Percentiles rank a stretch among this genome's conserved stretches.
Conservation (phyloP, 1,139 yeast species). For the Candida sanyaensis region DNA sequence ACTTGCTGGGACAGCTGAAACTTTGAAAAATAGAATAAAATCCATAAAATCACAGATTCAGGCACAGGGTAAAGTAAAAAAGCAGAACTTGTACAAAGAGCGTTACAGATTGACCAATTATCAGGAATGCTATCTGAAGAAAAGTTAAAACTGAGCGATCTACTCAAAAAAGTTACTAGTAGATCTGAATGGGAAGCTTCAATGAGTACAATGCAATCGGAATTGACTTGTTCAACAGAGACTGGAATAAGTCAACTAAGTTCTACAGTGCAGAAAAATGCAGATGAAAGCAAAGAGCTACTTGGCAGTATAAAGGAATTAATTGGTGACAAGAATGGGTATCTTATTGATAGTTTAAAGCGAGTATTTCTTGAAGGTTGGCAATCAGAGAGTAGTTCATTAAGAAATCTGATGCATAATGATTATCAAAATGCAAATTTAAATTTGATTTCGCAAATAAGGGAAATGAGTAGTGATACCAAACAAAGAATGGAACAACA, state of each 20-base stretch:
- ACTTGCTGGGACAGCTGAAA: not conserved
- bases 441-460: not conserved
- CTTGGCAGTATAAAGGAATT: too few species aligned
- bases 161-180: not conserved
- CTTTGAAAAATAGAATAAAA: not conserved
- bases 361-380: too few species aligned
- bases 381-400: too few species aligned
- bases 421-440: too few species aligned
- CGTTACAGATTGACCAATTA: slow-evolving; percentile 9
- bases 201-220: not conserved
- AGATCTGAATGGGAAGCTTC: slow-evolving; percentile 1
- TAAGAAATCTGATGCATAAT: too few species aligned
- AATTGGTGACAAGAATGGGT: too few species aligned
- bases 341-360: too few species aligned
- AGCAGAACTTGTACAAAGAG: slow-evolving; percentile 5
- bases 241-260: not conserved
- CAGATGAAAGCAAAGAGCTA: not conserved
- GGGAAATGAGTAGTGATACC: not conserved
- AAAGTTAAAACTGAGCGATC: slow-evolving; percentile 5
- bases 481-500: not conserved
- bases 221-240: not conserved
- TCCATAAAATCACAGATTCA: slow-evolving; percentile 3
- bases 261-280: not conserved
- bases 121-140: slow-evolving; percentile 14
- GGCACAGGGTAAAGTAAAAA: slow-evolving; percentile 7